phyloP scores from a whole-genome alignment of 2,329 filamentous ascomycete species.

The Cordyceps tenuipes region DNA sequence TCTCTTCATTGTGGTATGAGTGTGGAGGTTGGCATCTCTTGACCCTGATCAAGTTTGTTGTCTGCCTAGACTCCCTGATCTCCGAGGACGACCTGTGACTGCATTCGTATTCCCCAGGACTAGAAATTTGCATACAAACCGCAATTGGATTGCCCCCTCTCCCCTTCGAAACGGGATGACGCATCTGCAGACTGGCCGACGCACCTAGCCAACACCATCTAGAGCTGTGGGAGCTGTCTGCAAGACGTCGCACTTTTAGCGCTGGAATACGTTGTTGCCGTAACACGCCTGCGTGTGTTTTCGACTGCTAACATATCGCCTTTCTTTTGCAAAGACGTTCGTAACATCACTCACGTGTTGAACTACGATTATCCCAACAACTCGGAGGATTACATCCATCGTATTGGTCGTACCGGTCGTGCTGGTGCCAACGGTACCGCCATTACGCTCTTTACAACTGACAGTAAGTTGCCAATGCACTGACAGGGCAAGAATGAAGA shows the following conservation, averaged over 20 bases:
- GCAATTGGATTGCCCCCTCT: slow-evolving; percentile 53
- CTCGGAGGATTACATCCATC: slow-evolving; percentile 95
- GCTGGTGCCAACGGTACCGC: slow-evolving; percentile 91
- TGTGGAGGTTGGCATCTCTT: slow-evolving; percentile 70
- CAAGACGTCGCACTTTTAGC: slow-evolving; percentile 26
- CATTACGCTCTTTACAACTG: slow-evolving; percentile 98
- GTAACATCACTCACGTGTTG: slow-evolving; percentile 99
- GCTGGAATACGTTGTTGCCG: slow-evolving; percentile 53
- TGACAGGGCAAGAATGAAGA: not conserved
- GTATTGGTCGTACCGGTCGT: slow-evolving; percentile 92
- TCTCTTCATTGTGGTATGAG: slow-evolving; percentile 56
- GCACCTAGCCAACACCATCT: slow-evolving; percentile 26
- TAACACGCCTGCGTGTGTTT: slow-evolving; percentile 34
- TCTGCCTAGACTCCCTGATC: slow-evolving; percentile 49
- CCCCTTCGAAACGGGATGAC: slow-evolving; percentile 39
- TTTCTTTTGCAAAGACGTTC: slow-evolving; percentile 74
- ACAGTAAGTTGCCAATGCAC: slow-evolving; percentile 62
- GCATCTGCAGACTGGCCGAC: slow-evolving; percentile 39
- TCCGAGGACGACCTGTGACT: slow-evolving; percentile 46
- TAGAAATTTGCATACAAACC: slow-evolving; percentile 44
- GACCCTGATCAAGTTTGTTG: slow-evolving; percentile 59
- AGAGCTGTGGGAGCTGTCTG: slow-evolving; percentile 11
- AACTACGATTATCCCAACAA: slow-evolving; percentile 99
- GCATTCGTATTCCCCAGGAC: slow-evolving; percentile 32
- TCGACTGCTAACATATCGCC: slow-evolving; percentile 69